Conservation (phyloP, 139 green algal genomes). For the Chloropicon primus region DNA sequence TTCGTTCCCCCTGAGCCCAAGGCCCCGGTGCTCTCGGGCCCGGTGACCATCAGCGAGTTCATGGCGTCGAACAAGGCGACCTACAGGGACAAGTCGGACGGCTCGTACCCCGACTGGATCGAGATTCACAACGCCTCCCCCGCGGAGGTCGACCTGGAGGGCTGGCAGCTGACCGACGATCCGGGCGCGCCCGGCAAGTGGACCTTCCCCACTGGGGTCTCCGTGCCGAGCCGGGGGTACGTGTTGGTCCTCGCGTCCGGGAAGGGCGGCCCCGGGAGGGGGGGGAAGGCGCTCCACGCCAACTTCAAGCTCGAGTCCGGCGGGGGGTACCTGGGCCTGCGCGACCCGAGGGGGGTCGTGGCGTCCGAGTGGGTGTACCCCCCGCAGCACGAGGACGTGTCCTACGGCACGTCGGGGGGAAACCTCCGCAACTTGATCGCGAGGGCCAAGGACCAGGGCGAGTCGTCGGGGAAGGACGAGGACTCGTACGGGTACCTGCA, state of each 20-base stretch:
- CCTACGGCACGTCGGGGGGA: background rate
- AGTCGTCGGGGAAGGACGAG: background rate
- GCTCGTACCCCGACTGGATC: background rate
- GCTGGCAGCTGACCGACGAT: background rate
- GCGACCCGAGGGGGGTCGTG: background rate
- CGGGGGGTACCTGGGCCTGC: background rate
- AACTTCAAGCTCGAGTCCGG: background rate
- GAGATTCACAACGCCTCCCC: background rate
- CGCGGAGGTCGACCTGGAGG: background rate
- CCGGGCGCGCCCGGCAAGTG: background rate
- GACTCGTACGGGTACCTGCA: background rate
- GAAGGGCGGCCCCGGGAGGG: background rate
- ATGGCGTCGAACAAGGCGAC: background rate
- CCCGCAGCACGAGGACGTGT: background rate
- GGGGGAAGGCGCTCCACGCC: background rate
- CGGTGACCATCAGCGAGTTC: background rate
- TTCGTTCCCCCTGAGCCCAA: background rate
- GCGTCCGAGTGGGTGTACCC: background rate
- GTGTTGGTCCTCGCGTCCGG: background rate
- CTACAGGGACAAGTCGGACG: background rate
- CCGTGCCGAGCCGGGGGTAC: background rate
- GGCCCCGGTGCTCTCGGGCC: background rate
- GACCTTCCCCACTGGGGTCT: background rate
- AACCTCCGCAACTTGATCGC: background rate
- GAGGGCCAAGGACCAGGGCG: too few relatives aligned